These are phyloP conservation scores for Aspergillus sp. DNA, from an alignment of 2,329 filamentous ascomycete species.

Conservation along the genomic window DNA sequence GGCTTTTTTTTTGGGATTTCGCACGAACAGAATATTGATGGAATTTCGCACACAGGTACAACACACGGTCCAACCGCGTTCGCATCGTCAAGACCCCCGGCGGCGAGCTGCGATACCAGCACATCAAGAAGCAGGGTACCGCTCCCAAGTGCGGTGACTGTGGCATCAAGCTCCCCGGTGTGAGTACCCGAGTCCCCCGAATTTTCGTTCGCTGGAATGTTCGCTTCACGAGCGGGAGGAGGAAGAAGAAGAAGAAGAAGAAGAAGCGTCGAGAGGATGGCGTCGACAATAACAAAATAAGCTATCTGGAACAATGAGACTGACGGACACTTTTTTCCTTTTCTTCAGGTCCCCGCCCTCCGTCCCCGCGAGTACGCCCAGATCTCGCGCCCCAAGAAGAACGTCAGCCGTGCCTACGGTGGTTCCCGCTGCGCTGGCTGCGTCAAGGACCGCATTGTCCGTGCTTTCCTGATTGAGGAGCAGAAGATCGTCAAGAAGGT, in stretches of 20 bases:
- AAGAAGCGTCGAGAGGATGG: neutral
- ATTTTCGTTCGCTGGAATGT: slow-evolving; percentile 12
- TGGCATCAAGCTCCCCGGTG: slow-evolving; percentile 93
- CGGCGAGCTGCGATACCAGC: slow-evolving; percentile 90
- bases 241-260: slow-evolving; percentile 7
- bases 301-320: neutral
- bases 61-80: slow-evolving; percentile 96
- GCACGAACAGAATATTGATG: slow-evolving; percentile 30
- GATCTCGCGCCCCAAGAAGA: slow-evolving; percentile 99
- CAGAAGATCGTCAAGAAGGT: slow-evolving; percentile 99
- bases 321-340: slow-evolving; percentile 2
- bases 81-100: slow-evolving; percentile 95
- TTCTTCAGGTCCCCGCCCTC: slow-evolving; percentile 79
- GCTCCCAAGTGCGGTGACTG: slow-evolving; percentile 99
- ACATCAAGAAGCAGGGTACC: slow-evolving; percentile 99
- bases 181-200: slow-evolving; percentile 60
- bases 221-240: neutral
- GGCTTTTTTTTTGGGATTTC: neutral
- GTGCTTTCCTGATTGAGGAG: slow-evolving; percentile 99
- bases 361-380: slow-evolving; percentile 96
- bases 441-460: slow-evolving; percentile 95
- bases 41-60: slow-evolving; percentile 67
- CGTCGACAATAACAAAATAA: neutral
- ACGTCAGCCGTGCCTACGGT: slow-evolving; percentile 96
- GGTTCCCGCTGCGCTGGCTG: slow-evolving; percentile 98